Base-by-base conservation (phyloP, 768 basidiomycete genomes). In the Tephrocybe sp. region DNA sequence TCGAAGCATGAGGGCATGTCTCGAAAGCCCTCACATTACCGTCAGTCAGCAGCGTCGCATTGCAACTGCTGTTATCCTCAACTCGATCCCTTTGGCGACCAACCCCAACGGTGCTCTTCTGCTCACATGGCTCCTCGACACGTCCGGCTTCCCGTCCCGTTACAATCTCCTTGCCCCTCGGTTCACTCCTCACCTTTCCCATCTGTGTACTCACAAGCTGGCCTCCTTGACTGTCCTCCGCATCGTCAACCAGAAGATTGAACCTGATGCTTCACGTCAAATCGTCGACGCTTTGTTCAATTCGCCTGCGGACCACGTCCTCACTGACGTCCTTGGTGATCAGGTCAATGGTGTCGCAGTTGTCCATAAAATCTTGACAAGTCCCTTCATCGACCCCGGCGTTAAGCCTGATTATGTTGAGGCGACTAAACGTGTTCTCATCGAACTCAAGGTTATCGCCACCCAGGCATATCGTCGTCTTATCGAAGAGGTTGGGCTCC, bases 31-130 rank as follows among this genome's bases (percentile, higher is more conserved):
- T 27, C 83, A 89, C 61, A 89, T 96, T 36, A 92, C 81, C 19
- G 56, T 89, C 50, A 92, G 86, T 64, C 95, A 98, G 64, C 90
- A 93, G 71, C 94, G 96, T 64, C 92, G 95, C 27, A 87, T 98
- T 57, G 94, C 94, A 9, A 91, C 92, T 8, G 89, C 95, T 16
- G 76, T 99, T 66, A 91, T 98, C 54, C 78, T 98, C 60, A 98
- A 99, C 73, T 96, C 95, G 5, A 97, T 98, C 49, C 95, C 96
- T 25, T 78, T 99, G 51, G 94, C 95, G 13, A 98, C 96, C 15
- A 98, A 97, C 64, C 93, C 96, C 9, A 99, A 99, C 61, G 97
- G 97, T 47, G 95, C 97, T 1, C 76, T 99, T 43, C 74, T 98
- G 48, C 72, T 99, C 47, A 98, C 95, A 11, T 99, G 97, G 97